A percentile compares a stretch with the other conserved stretches of the same genome.
Evolutionary conservation across 108 stramenopile species (phyloP).

Genomic region (Chaetoceros tenuissimus): DNA sequence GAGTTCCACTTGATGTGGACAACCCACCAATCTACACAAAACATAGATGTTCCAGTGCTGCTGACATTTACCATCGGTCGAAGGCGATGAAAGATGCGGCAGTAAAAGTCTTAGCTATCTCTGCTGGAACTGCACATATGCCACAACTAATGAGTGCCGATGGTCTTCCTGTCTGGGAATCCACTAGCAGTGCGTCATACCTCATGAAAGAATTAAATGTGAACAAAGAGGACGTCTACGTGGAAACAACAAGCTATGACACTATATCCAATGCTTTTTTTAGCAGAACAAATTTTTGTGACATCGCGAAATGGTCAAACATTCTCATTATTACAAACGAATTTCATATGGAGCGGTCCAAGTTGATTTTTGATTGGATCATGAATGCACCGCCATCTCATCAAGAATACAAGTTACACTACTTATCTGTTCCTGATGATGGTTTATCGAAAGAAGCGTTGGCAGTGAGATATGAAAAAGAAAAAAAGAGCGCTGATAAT

Average conservation of each 20-base stretch:
- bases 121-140: slow-evolving; percentile 81
- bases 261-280: slow-evolving; percentile 81
- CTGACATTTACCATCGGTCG: slow-evolving; percentile 13
- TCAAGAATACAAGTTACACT: slow-evolving; percentile 50
- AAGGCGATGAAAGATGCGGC: neutral
- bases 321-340: slow-evolving; percentile 67
- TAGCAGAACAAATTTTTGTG: slow-evolving; percentile 55
- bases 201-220: slow-evolving; percentile 22
- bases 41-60: slow-evolving; percentile 47
- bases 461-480: slow-evolving; percentile 43
- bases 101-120: slow-evolving; percentile 51
- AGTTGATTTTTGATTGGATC: slow-evolving; percentile 83
- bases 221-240: slow-evolving; percentile 29
- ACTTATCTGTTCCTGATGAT: slow-evolving; percentile 50
- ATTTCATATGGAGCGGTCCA: slow-evolving; percentile 73
- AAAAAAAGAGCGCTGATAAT: slow-evolving; percentile 37
- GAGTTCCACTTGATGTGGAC: slow-evolving; percentile 45
- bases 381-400: slow-evolving; percentile 23
- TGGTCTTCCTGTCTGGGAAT: slow-evolving; percentile 80
- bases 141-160: slow-evolving; percentile 50
- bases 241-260: slow-evolving; percentile 79
- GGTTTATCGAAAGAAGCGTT: slow-evolving; percentile 57
- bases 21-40: slow-evolving; percentile 65
- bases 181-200: slow-evolving; percentile 68
- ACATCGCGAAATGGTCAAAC: slow-evolving; percentile 48